phyloP scores from a whole-genome alignment of 139 green algal species.

The Edaphochlamys debaryana region DNA sequence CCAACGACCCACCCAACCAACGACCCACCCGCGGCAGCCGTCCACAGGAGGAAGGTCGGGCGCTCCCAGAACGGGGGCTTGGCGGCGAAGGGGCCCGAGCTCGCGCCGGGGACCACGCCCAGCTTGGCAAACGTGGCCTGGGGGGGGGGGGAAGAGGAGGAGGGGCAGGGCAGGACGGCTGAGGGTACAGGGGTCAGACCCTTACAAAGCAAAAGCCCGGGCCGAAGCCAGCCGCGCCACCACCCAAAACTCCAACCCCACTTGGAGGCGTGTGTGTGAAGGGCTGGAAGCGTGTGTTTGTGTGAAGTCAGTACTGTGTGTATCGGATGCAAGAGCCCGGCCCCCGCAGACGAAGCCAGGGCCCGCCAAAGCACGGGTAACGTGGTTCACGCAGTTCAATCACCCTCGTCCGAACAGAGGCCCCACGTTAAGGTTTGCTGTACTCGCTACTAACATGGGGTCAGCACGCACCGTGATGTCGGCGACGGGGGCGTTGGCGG shows the following conservation, averaged over 20 bases:
- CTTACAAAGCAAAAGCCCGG: not conserved
- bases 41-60: constrained; percentile 51
- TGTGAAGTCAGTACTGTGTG: too few species aligned
- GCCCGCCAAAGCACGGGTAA: too few species aligned
- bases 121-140: constrained; percentile 53
- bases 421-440: not conserved
- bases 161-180: not conserved
- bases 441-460: not conserved
- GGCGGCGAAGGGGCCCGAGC: constrained; percentile 61
- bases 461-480: constrained; percentile 65
- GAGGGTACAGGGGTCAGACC: not conserved
- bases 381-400: too few species aligned
- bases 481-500: constrained; percentile 46
- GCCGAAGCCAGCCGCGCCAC: too few species aligned
- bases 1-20: too few species aligned
- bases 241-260: too few species aligned
- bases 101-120: constrained; percentile 48
- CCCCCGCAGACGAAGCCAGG: too few species aligned
- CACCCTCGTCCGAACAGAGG: too few species aligned
- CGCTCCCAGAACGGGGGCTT: constrained; percentile 84
- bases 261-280: too few species aligned
- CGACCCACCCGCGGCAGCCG: constrained; percentile 37
- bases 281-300: too few species aligned
- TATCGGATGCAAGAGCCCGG: too few species aligned
- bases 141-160: not conserved